A percentile compares a stretch with the other conserved stretches of the same genome.
These are phyloP conservation scores for Canavalia ensiformis DNA, from an alignment of 306 rosid species.

Conservation along the genomic window DNA sequence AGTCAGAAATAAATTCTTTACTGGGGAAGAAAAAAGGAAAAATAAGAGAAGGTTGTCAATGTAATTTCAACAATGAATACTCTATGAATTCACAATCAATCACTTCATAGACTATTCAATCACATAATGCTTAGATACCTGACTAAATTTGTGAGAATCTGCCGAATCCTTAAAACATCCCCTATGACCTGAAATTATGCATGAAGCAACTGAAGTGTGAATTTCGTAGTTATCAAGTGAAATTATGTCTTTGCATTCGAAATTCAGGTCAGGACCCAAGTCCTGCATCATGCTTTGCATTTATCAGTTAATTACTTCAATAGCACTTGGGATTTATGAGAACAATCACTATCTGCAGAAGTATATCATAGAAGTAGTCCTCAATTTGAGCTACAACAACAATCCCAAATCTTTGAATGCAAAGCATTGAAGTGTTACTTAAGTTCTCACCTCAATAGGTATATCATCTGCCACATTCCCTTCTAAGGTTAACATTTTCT, in stretches of 20 bases:
- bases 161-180: slow-evolving; percentile 96
- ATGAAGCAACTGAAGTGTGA: slow-evolving; percentile 28
- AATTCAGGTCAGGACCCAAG: slow-evolving; percentile 4
- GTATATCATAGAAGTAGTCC: neutral
- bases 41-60: neutral
- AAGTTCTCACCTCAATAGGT: slow-evolving; percentile 80
- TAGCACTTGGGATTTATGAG: neutral
- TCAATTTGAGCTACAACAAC: neutral
- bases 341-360: neutral
- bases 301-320: slow-evolving; percentile 7
- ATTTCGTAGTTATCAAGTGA: neutral
- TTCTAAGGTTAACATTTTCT: slow-evolving; percentile 83
- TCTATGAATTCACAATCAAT: too few species aligned
- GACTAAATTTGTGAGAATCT: slow-evolving; percentile 94
- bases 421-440: neutral
- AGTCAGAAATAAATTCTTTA: slow-evolving; percentile 8
- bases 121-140: slow-evolving; percentile 56
- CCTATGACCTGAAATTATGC: slow-evolving; percentile 79
- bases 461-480: slow-evolving; percentile 91
- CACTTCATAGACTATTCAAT: too few species aligned
- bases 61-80: neutral
- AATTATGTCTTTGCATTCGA: slow-evolving; percentile 16
- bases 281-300: slow-evolving; percentile 9
- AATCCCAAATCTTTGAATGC: neutral
- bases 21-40: slow-evolving; percentile 3